These are phyloP conservation scores for Suhomyces choctaworum DNA, from an alignment of 1,139 yeast genomes.

Conservation along the genomic window DNA sequence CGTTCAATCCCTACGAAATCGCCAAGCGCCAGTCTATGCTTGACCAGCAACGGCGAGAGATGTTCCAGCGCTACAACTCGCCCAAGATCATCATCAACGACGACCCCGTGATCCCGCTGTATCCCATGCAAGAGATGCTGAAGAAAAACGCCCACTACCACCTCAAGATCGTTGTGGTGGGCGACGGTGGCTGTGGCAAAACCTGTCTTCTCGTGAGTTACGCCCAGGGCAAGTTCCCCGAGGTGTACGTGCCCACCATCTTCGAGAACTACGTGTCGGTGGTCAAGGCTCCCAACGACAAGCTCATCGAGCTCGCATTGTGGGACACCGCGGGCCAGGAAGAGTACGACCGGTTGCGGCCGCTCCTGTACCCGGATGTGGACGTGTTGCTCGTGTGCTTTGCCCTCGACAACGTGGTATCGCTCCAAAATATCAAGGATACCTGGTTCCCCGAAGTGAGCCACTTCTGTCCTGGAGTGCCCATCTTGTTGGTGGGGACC, in stretches of 20 bases:
- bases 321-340: slow-evolving; percentile 98
- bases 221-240: slow-evolving; percentile 75
- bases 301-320: slow-evolving; percentile 67
- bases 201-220: slow-evolving; percentile 84
- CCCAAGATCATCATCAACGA: slow-evolving; percentile 39
- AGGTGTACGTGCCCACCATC: slow-evolving; percentile 81
- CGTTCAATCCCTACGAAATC: slow-evolving; percentile 32
- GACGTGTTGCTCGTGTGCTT: slow-evolving; percentile 76
- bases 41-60: slow-evolving; percentile 24
- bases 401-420: slow-evolving; percentile 61
- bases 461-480: slow-evolving; percentile 80
- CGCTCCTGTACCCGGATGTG: slow-evolving; percentile 81
- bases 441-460: slow-evolving; percentile 86
- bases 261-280: slow-evolving; percentile 81
- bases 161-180: slow-evolving; percentile 80
- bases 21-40: slow-evolving; percentile 25
- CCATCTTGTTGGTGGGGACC: slow-evolving; percentile 75
- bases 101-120: slow-evolving; percentile 42
- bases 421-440: slow-evolving; percentile 72
- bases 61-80: slow-evolving; percentile 20
- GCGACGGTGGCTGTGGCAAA: slow-evolving; percentile 95
- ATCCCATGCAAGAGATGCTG: slow-evolving; percentile 32
- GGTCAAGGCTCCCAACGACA: slow-evolving; percentile 54
- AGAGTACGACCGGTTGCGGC: slow-evolving; percentile 82
- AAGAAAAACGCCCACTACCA: slow-evolving; percentile 39